Base-by-base conservation (phyloP, 2,329 filamentous ascomycete genomes). In the Alternaria rosae region DNA sequence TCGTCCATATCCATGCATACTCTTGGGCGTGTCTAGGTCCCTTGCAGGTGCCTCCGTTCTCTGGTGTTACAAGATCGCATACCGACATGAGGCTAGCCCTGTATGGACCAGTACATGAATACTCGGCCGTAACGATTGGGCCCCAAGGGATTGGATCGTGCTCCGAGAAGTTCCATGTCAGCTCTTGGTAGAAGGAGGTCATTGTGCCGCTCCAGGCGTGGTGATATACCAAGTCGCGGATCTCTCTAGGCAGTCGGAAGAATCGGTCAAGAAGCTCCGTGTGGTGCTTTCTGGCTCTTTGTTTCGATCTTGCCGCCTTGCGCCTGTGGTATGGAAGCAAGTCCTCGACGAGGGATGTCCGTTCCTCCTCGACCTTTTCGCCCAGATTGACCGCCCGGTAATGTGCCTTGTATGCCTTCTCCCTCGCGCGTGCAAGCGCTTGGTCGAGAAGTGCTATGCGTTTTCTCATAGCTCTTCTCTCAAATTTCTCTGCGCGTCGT, bases 231-330 rank as follows among this genome's bases (percentile, higher is more conserved):
- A 38, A 0, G 9, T 38, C 35, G 35, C 35, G 35, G n/a, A 38
- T 38, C 35, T 38, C 35, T 38, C 35, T 3, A 0, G 35, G 35
- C 4, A 38, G n/a, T 0, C 35, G 15, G n/a, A 38, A 38, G n/a
- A 38, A 17, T 2, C 35, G 35, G 35, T 1, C 3, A 2, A 38
- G 35, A 0, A 38, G 0, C 5, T 11, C 0, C 0, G 1, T 6
- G 35, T 38, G 35, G 0, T 17, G 35, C 1, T 3, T 3, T 38
- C n/a, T 10, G 9, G n/a, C 35, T 17, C 9, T 38, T 38, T 38
- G n/a, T 3, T 17, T 38, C 8, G 35, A 38, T 38, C 35, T 17
- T 38, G 35, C 35, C 0, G 35, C 35, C 2, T 38, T 38, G 35
- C 35, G 35, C n/a, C 2, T 17, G 17, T 38, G 15, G n/a, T 38